Conservation (phyloP, 192 early-diverging fungal genomes). For the Dissophora globulifera region DNA sequence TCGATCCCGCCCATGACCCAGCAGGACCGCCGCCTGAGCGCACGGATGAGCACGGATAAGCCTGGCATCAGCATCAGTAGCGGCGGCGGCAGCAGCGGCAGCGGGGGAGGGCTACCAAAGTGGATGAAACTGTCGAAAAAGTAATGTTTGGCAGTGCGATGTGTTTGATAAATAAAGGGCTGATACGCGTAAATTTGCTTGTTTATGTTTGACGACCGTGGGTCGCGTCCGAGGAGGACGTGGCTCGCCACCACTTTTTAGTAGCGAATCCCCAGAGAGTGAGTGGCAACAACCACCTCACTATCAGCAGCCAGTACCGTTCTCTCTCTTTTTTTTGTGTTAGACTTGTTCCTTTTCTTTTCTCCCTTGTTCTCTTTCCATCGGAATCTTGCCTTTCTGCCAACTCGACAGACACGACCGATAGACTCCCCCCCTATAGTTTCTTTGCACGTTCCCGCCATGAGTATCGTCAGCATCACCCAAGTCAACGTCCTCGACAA, state of each 20-base stretch:
- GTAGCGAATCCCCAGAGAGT: too few relatives aligned
- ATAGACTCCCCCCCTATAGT: too few relatives aligned
- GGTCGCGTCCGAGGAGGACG: neutral
- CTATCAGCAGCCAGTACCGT: neutral
- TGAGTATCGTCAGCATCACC: constrained; percentile 85
- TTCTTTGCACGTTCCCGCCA: constrained; percentile 31
- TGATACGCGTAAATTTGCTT: too few relatives aligned
- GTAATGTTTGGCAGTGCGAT: too few relatives aligned
- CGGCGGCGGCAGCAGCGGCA: constrained; percentile 6
- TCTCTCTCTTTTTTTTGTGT: neutral
- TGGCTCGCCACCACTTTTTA: constrained; percentile 18
- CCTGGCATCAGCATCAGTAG: too few relatives aligned
- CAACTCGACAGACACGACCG: too few relatives aligned
- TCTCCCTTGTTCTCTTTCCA: neutral
- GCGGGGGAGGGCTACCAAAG: constrained; percentile 35
- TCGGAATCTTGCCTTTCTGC: neutral
- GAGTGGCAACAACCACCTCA: too few relatives aligned
- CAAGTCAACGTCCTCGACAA: constrained; percentile 90
- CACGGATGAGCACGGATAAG: constrained; percentile 46
- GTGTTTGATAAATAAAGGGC: too few relatives aligned
- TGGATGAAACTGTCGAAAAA: constrained; percentile 54
- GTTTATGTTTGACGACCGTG: constrained; percentile 1
- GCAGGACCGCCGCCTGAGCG: constrained; percentile 37
- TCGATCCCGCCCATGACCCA: constrained; percentile 26
- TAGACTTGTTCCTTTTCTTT: neutral